These are phyloP conservation scores for Toxoplasma gondii DNA, from an alignment of 169 alveolate species.

Conservation along the genomic window DNA sequence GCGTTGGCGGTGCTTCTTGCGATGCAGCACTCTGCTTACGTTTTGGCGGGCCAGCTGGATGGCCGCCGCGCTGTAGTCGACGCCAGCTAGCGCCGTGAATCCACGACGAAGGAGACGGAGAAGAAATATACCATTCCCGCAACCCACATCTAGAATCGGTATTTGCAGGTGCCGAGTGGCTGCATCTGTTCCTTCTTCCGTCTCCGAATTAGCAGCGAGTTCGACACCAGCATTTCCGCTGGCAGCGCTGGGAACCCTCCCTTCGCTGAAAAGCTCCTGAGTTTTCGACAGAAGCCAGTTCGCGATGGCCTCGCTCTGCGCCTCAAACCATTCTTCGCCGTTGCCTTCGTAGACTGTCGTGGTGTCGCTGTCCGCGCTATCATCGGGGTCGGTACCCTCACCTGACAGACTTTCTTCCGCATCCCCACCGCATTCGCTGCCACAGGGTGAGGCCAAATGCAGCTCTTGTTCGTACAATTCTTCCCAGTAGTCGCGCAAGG, in stretches of 20 bases:
- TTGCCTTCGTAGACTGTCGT: neutral
- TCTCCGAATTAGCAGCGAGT: neutral
- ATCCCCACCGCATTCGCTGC: neutral
- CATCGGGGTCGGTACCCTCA: neutral
- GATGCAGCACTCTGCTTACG: neutral
- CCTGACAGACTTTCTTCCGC: neutral
- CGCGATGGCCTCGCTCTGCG: slow-evolving; percentile 54
- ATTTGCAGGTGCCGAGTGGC: neutral
- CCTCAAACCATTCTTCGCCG: slow-evolving; percentile 65
- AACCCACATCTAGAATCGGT: slow-evolving; percentile 56
- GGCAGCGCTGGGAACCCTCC: neutral
- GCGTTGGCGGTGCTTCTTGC: neutral
- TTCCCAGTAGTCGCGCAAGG: slow-evolving; percentile 3
- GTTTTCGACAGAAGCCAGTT: slow-evolving; percentile 15
- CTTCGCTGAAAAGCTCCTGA: neutral
- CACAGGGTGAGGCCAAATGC: neutral
- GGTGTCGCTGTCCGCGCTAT: neutral
- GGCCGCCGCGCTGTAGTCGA: slow-evolving; percentile 53
- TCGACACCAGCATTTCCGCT: neutral
- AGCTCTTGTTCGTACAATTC: neutral
- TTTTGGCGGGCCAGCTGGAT: slow-evolving; percentile 41
- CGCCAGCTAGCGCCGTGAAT: slow-evolving; percentile 49
- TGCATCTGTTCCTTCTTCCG: neutral
- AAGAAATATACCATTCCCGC: slow-evolving; percentile 60
- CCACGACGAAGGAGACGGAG: slow-evolving; percentile 58